Base-by-base conservation (phyloP, 2,329 filamentous ascomycete species). In the Trichoderma gracile region DNA sequence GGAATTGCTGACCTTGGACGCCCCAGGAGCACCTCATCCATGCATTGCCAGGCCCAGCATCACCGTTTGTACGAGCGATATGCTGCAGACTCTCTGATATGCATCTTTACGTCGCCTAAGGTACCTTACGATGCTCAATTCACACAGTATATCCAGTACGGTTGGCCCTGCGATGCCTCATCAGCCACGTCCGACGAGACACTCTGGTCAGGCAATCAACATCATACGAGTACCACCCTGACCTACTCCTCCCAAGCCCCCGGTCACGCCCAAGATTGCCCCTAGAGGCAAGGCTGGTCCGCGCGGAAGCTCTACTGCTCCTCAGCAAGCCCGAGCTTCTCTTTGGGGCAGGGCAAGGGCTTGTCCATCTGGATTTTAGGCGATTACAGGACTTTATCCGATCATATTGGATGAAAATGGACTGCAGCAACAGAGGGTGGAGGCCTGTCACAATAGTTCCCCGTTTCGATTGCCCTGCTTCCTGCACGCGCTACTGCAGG, bases 221-320 rank as follows among this genome's bases (percentile, higher is more conserved):
- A 62, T 62, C 59, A 62, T 62, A n/a, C n/a, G n/a, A n/a, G n/a
- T n/a, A 54, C 59, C 59, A 62, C 49, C 40, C 55, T 58, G 47
- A 47, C 47, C 55, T 38, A 47, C 33, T 15, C 27, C 33, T 38
- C 33, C 12, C 33, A 38, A 33, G 7, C 38, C 54, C 57, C 57
- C 46, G 21, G 33, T 38, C 57, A 21, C 42, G 21, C 40, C 5
- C 40, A 45, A 45, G 27, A 52, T 33, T 52, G 49, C 27, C 49
- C 27, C n/a, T 43, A 43, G 42, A 43, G 5, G 8, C 49, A 52
- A 27, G 49, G 25, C 25, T 52, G 49, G 49, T 30, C 25, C 49
- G 49, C 49, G 49, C 33, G 49, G 49, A 27, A 27, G 25, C 21
- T 40, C 17, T 43, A 12, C 19, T 56, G 21, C 19, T 46, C 33